A percentile compares a stretch with the other conserved stretches of the same genome.
phyloP scores from a whole-genome alignment of 2,329 filamentous ascomycete genomes.

The Fusarium equiseti region DNA sequence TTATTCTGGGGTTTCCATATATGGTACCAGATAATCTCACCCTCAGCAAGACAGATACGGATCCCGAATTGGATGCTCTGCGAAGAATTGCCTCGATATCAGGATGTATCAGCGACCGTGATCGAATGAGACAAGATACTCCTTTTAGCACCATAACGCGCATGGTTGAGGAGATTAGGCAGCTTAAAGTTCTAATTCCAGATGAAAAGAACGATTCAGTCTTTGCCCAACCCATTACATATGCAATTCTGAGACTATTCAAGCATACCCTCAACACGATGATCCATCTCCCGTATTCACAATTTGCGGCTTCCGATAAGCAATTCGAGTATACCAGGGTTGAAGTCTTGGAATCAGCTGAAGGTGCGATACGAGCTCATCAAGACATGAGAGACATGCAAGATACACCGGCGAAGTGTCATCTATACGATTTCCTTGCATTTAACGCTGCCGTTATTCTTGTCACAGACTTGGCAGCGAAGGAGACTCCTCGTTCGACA shows the following conservation, averaged over 20 bases:
- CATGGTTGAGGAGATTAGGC: constrained; percentile 50
- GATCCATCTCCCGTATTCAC: constrained; percentile 61
- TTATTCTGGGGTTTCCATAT: constrained; percentile 31
- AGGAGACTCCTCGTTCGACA: background rate
- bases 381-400: constrained; percentile 44
- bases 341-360: constrained; percentile 56
- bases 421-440: constrained; percentile 60
- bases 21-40: constrained; percentile 6
- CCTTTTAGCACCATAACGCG: constrained; percentile 3
- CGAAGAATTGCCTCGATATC: constrained; percentile 13
- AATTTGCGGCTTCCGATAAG: constrained; percentile 53
- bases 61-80: constrained; percentile 29
- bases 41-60: background rate
- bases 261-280: constrained; percentile 55
- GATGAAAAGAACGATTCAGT: constrained; percentile 15
- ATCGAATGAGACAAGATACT: background rate
- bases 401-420: constrained; percentile 49
- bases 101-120: constrained; percentile 24
- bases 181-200: constrained; percentile 52
- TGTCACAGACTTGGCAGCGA: constrained; percentile 54
- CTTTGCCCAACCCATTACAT: constrained; percentile 16
- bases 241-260: constrained; percentile 54
- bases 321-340: constrained; percentile 53
- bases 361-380: constrained; percentile 56
- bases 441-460: constrained; percentile 61